Percentiles rank a stretch among this genome's conserved stretches.
These are phyloP conservation scores for Peterozyma toletana DNA, from an alignment of 805 yeast species.

Conservation along the genomic window DNA sequence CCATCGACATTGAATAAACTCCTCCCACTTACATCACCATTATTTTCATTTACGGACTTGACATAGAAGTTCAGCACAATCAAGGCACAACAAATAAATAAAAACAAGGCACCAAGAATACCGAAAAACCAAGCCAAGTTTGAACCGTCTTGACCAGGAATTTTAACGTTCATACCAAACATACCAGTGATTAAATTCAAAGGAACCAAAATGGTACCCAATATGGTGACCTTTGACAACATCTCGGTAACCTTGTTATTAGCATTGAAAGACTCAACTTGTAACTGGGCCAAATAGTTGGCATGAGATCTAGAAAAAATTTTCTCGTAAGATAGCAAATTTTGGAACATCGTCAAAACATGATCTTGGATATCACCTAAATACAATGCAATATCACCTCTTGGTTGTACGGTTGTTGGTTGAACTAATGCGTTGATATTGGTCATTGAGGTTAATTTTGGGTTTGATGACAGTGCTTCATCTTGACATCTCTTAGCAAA, in stretches of 20 bases:
- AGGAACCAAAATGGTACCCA: constrained; percentile 89
- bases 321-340: constrained; percentile 83
- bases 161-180: constrained; percentile 91
- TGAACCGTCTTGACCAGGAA: constrained; percentile 59
- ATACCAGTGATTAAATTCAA: constrained; percentile 85
- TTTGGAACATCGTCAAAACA: constrained; percentile 92
- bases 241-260: constrained; percentile 81
- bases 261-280: constrained; percentile 84
- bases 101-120: constrained; percentile 45
- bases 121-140: constrained; percentile 63
- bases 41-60: constrained; percentile 2
- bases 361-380: constrained; percentile 97
- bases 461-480: constrained; percentile 25
- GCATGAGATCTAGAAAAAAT: constrained; percentile 88
- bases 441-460: constrained; percentile 6
- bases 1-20: neutral
- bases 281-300: constrained; percentile 88
- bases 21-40: constrained; percentile 1
- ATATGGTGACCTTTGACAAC: constrained; percentile 79
- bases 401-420: constrained; percentile 45
- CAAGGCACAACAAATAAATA: constrained; percentile 30
- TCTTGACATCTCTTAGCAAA: constrained; percentile 94
- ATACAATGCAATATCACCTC: constrained; percentile 87
- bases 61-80: constrained; percentile 22
- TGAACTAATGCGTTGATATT: constrained; percentile 3